phyloP scores from a whole-genome alignment of 139 green algal species.

The Asterochloris erici region DNA sequence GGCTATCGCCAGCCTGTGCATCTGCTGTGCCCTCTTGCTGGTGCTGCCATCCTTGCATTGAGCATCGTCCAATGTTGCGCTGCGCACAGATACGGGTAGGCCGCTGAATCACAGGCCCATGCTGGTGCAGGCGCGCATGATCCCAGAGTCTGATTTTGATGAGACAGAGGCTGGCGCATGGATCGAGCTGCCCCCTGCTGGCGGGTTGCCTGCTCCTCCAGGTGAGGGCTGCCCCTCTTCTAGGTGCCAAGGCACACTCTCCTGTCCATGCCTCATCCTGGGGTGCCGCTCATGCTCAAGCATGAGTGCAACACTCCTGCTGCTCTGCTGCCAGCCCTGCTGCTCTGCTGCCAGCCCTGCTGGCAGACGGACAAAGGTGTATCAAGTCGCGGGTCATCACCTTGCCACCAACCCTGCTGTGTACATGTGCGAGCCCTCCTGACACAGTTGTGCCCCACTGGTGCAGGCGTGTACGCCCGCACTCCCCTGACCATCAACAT shows the following conservation, averaged over 20 bases:
- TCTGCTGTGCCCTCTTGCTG: too few relatives aligned
- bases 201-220: conserved; percentile 4
- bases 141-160: conserved; percentile 57
- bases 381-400: too few relatives aligned
- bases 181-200: conserved; percentile 29
- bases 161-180: conserved; percentile 57
- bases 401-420: background rate
- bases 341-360: background rate
- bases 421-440: background rate
- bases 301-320: background rate
- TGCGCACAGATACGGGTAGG: too few relatives aligned
- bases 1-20: too few relatives aligned
- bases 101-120: background rate
- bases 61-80: too few relatives aligned
- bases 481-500: conserved; percentile 33
- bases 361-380: background rate
- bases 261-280: background rate
- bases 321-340: background rate
- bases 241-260: background rate
- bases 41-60: too few relatives aligned
- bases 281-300: too few relatives aligned
- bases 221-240: background rate
- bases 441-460: background rate
- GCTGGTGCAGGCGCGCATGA: conserved; percentile 22
- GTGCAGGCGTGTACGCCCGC: conserved; percentile 32